These are phyloP conservation scores for Massospora cicadina DNA, from an alignment of 371 early-diverging fungal species.

Conservation along the genomic window DNA sequence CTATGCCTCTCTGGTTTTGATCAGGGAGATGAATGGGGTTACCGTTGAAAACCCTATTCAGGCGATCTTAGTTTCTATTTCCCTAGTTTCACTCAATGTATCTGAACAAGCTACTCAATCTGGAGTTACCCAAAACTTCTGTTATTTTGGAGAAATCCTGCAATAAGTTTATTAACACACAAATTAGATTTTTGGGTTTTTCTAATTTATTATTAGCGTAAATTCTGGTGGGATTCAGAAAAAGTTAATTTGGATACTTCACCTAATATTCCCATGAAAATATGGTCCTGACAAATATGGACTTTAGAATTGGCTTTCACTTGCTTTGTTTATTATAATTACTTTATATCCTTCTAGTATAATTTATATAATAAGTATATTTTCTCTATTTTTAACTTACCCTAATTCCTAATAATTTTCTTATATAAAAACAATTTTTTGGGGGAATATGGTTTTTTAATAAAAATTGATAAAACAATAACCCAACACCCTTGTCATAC, in stretches of 20 bases:
- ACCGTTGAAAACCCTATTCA: slow-evolving; percentile 49
- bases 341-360: not conserved
- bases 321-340: slow-evolving; percentile 18
- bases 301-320: slow-evolving; percentile 62
- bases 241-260: slow-evolving; percentile 35
- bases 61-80: slow-evolving; percentile 47
- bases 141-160: slow-evolving; percentile 70
- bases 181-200: not conserved
- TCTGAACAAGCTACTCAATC: slow-evolving; percentile 52
- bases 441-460: too few relatives aligned
- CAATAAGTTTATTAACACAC: slow-evolving; percentile 24
- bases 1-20: slow-evolving; percentile 65
- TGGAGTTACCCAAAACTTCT: slow-evolving; percentile 58
- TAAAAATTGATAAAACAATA: too few relatives aligned
- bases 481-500: too few relatives aligned
- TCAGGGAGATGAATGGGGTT: slow-evolving; percentile 56
- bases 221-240: slow-evolving; percentile 76
- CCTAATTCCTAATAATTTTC: too few relatives aligned
- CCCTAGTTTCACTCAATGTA: slow-evolving; percentile 47
- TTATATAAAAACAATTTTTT: too few relatives aligned
- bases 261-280: slow-evolving; percentile 33
- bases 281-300: slow-evolving; percentile 75
- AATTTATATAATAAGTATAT: not conserved
- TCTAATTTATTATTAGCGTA: slow-evolving; percentile 25
- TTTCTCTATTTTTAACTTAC: too few relatives aligned